Evolutionary conservation across 768 basidiomycete genomes (phyloP).

Genomic region (Rhodocollybia butyracea): DNA sequence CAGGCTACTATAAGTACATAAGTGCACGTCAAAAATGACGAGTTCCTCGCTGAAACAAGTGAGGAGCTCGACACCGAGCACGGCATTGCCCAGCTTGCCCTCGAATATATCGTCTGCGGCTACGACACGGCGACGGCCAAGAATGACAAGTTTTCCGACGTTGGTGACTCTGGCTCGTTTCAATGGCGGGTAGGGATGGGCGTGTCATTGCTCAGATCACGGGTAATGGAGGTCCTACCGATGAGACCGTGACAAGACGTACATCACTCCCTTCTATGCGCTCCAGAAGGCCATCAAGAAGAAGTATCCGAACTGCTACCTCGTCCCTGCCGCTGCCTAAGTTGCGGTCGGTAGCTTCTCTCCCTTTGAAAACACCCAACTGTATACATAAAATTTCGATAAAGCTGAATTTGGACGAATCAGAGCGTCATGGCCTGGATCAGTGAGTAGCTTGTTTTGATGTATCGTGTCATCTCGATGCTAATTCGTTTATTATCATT

Average conservation of each 20-base stretch:
- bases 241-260: no score
- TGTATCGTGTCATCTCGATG: neutral
- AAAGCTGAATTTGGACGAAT: conserved; percentile 28
- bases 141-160: conserved; percentile 26
- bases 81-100: conserved; percentile 21
- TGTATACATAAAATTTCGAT: conserved; percentile 33
- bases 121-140: conserved; percentile 25
- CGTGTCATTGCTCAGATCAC: conserved; percentile 31
- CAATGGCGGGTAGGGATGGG: conserved; percentile 28
- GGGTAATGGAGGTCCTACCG: no score
- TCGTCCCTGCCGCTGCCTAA: no score
- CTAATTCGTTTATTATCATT: neutral
- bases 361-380: neutral
- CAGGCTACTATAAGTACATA: no score
- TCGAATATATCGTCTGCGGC: conserved; percentile 24
- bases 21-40: no score
- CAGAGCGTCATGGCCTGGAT: conserved; percentile 32
- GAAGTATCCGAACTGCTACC: neutral
- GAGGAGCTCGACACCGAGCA: conserved; percentile 14
- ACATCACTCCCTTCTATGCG: no score
- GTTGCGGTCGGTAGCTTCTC: no score
- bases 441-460: conserved; percentile 27
- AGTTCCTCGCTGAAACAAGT: no score
- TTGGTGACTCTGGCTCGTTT: conserved; percentile 35
- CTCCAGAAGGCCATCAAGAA: neutral